Evolutionary conservation across 31 red algal species (phyloP), one percentile per base, ranked within the genome.

Genomic region (Bonnemaisonia californica): DNA sequence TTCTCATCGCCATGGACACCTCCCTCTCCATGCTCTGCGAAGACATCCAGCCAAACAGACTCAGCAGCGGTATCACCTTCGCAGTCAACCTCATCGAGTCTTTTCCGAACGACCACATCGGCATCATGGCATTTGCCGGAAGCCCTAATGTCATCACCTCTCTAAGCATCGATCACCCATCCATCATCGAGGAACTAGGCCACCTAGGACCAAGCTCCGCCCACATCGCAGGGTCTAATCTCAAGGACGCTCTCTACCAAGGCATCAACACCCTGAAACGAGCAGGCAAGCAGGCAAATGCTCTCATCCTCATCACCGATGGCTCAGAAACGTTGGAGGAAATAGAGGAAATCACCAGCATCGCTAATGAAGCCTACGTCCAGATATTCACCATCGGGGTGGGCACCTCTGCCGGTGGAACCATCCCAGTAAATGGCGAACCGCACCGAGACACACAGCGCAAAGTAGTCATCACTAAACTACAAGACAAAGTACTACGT

Each of bases 221-320:
- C 18, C 9, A 12, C 11, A 41, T 12, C 8, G 30, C 11, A 12
- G 69, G 69, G 11, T 54, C 69, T 16, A 33, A 13, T 16, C 45
- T 73, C 69, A 28, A 18, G 30, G 69, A 73, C 18, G 69, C 69
- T 33, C 45, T 73, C 69, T 9, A 54, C 69, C 16, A 13, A 13
- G 39, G 30, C 26, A 54, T 41, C 12, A 54, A 16, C 11, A 54
- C 18, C 18, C 51, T 54, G 45, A 16, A 41, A 13, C 11, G 38
- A 11, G 37, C 45, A 13, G 18, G 12, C 12, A 12, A 16, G 11
- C 16, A 73, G 11, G 30, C 45, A 27, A 41, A 54, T 13, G 69
- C 37, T 13, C 27, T 73, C 19, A 27, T 73, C 13, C 12, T 73
- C 26, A 73, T 73, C 11, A 73, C 69, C 26, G 69, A 73, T 73